A percentile compares a stretch with the other conserved stretches of the same genome.
These are phyloP conservation scores for Suillus subluteus DNA, from an alignment of 768 basidiomycete species.

Conservation along the genomic window DNA sequence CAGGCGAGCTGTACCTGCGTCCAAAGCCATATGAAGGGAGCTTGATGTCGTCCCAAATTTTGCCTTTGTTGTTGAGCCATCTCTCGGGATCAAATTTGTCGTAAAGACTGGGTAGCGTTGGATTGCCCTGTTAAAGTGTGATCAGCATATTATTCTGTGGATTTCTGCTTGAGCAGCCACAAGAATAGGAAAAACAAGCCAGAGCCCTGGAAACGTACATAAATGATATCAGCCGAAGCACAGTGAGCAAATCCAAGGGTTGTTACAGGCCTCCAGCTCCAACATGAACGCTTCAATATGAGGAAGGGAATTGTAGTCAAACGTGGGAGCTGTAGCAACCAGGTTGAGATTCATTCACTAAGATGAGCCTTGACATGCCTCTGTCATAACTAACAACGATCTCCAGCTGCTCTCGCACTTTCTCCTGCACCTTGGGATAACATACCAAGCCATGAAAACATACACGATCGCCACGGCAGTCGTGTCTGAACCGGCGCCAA, in stretches of 20 bases:
- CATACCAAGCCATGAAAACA: slow-evolving; percentile 57
- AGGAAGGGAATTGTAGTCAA: slow-evolving; percentile 38
- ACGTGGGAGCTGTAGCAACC: slow-evolving; percentile 39
- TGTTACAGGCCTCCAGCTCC: slow-evolving; percentile 41
- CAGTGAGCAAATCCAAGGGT: slow-evolving; percentile 61
- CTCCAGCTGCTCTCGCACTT: slow-evolving; percentile 59
- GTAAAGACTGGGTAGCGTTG: slow-evolving; percentile 60
- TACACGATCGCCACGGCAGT: slow-evolving; percentile 62
- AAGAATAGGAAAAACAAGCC: background rate
- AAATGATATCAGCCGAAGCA: slow-evolving; percentile 64
- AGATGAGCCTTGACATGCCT: slow-evolving; percentile 14
- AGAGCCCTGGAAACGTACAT: slow-evolving; percentile 38
- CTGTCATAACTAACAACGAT: slow-evolving; percentile 49
- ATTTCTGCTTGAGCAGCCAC: slow-evolving; percentile 24
- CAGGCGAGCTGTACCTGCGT: slow-evolving; percentile 33
- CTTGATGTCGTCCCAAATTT: slow-evolving; percentile 26
- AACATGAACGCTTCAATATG: slow-evolving; percentile 42
- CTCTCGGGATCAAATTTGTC: slow-evolving; percentile 56
- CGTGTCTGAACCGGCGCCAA: slow-evolving; percentile 69
- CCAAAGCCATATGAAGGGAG: slow-evolving; percentile 58
- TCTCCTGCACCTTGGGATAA: slow-evolving; percentile 54
- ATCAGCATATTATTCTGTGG: slow-evolving; percentile 1
- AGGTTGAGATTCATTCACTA: slow-evolving; percentile 6
- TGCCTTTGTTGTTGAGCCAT: slow-evolving; percentile 45
- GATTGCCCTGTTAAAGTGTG: slow-evolving; percentile 43